Base-by-base conservation (phyloP, 31 red algal species). In the Odonthalia washingtoniensis region DNA sequence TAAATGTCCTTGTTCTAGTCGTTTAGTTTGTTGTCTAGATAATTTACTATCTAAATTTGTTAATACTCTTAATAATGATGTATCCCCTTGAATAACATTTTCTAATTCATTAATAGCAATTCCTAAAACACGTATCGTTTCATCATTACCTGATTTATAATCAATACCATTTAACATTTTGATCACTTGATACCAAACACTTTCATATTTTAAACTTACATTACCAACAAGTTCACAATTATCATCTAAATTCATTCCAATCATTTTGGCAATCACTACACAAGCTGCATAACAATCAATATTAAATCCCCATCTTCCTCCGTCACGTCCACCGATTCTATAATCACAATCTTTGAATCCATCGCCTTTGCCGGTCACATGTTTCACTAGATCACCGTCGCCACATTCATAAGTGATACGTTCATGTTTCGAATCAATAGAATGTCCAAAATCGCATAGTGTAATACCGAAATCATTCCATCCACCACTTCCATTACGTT, bases 271-370 rank as follows among this genome's bases (percentile, higher is more conserved):
- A 17, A 82, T 57, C 75, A 81, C 85, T 52, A 87, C 82, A 35
- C 75, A 74, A 41, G 79, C 80, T 21, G 46, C 84, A 24, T 72
- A 80, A 40, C 91, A 93, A 46, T 93, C 91, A 45, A 72, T 78
- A 88, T 88, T 88, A 78, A 88, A 93, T 18, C 77, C 84, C 91
- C 91, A 93, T n/a, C n/a, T n/a, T n/a, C n/a, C n/a, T 26, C 45
- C 18, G 5, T 5, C 31, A 3, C 69, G 61, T 40, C 62, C 40
- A 5, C 21, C 37, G 65, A 49, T 32, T 26, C 85, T 76, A 80
- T 93, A 88, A 4, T 82, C 68, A 2, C 28, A 39, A 35, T 87
- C 64, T 38, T 84, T 27, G 5, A 79, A 73, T 14, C 39, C 76
- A 83, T 87, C 79, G 18, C 84, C 84, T 49, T 73, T 30, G 5